Base-by-base conservation (phyloP, 2,329 filamentous ascomycete genomes). In the Cordyceps cateniannulata region DNA sequence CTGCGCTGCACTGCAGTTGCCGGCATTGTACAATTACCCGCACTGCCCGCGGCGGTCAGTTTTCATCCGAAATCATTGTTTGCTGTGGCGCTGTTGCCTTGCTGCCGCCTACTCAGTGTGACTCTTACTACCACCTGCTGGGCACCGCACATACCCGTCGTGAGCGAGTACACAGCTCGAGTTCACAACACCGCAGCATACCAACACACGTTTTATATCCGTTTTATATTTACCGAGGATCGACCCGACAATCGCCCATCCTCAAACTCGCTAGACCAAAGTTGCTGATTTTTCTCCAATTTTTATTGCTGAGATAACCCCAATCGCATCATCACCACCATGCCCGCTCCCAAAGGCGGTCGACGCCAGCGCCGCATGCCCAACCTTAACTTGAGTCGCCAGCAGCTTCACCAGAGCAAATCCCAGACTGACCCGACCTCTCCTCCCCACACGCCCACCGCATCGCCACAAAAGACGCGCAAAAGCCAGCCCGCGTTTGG, bases 361-460 rank as follows among this genome's bases (percentile, higher is more conserved):
- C 67, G 71, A 66, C 69, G 70, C 68, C 75, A 74, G 65, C 74
- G 75, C 60, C 69, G 74, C 45, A 78, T 76, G 63, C 77, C 77
- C 59, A 74, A 75, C 62, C 71, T 78, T 65, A 73, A 74, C 64
- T 65, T 72, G 60, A 66, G 64, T 61, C 69, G 68, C 61, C 70
- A 72, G 68, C 58, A 63, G 64, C 60, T 67, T 66, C 40, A 42
- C 22, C 59, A 51, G 56, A 32, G 27, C 51, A 60, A 61, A 25
- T 44, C 59, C 22, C 52, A 52, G 24, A 68, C 70, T 65, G 72
- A 75, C 61, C 78, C 76, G 58, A 75, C 77, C 60, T 81, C 79
- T 66, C 79, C 78, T 64, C 78, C 78, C 45, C 76, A 77, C 54
- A 80, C 78, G 45, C 79, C 78, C 56, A 78, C 75, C 45, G 70